Evolutionary conservation across 768 basidiomycete genomes (phyloP), one percentile per base, ranked within the genome.

Genomic region (Zangia roseola): DNA sequence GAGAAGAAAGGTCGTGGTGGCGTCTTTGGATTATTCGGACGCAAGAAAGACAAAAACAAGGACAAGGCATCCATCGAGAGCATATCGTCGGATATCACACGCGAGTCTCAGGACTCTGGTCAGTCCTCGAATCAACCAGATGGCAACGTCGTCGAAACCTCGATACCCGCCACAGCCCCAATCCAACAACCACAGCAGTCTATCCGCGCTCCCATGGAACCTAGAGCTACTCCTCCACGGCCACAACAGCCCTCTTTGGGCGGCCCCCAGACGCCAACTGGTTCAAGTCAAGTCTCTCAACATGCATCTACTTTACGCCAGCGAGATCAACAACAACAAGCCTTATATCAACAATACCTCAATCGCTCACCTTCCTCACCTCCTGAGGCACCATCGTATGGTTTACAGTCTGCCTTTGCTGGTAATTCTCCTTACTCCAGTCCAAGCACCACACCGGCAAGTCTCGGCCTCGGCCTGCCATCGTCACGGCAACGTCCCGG

Each of bases 261-360:
- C 31, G 62, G 56, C 43, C 68, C 50, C 60, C 71, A 59, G 54
- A 68, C 58, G 58, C 61, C 66, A 0, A 50, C 56, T 51, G 49
- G 62, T 46, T 56, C 60, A 1, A 56, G 59, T 2, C 78, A 77
- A 38, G 77, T 88, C 10, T 88, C 80, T 9, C 72, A 75, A n/a
- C 81, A 83, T 40, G 73, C 80, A 4, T 68, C 81, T 13, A 82
- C 86, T 40, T 72, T 97, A 33, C 86, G 91, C 51, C 88, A 94
- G 68, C 81, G 83, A 44, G 94, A 97, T 55, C 87, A 91, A 64
- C 87, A 93, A 55, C 88, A 94, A 47, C 91, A 94, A 65, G 83
- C 83, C 10, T 70, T 90, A 25, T 97, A 95, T 67, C 86, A 84
- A 55, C 87, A 91, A 60, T 94, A 95, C 61, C 88, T 97, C 65